Evolutionary conservation across 1,139 yeast genomes (phyloP), one percentile per base, ranked within the genome.

Genomic region (Candida gigantensis): DNA sequence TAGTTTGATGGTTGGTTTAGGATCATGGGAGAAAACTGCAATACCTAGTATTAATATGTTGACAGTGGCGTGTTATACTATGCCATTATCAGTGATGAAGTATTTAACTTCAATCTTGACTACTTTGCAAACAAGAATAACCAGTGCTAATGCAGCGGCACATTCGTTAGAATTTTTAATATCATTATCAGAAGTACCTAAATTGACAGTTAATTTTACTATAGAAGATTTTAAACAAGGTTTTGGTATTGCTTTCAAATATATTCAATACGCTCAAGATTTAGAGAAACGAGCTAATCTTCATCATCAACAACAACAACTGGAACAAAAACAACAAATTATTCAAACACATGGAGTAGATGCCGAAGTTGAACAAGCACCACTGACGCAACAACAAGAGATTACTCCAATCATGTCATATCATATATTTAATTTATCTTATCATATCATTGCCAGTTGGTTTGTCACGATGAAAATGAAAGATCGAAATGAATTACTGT

Each of bases 201-300:
- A 77, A 2, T 61, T 87, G 37, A 81, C 86, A 0, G 74, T 85
- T 1, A 83, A 83, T 49, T 82, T 87, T 53, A 84, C 87, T 3
- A 72, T 74, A 27, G 95, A 84, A 37, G 96, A 88, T 50, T 84
- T 75, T 53, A 83, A 81, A 48, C 68, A 90, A 34, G 87, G 88
- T 1, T 85, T 87, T 63, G 96, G 87, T 0, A 84, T 87, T 55
- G 84, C 90, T 1, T 84, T 87, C 62, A 82, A 82, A 49, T 84
- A 81, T 50, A 83, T 87, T 40, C 87, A 84, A 51, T 82, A 79
- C 51, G 79, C 89, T 1, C 70, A 74, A 37, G 88, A 84, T 49
- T 57, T 71, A 29, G 55, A 58, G 28, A 59, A 54, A 21, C 44
- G 60, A 34, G 49, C 46, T 24, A 27, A 28, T 27, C 12, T 14